Evolutionary conservation across 2,329 filamentous ascomycete species (phyloP).

Genomic region (Nigrospora sphaerica): DNA sequence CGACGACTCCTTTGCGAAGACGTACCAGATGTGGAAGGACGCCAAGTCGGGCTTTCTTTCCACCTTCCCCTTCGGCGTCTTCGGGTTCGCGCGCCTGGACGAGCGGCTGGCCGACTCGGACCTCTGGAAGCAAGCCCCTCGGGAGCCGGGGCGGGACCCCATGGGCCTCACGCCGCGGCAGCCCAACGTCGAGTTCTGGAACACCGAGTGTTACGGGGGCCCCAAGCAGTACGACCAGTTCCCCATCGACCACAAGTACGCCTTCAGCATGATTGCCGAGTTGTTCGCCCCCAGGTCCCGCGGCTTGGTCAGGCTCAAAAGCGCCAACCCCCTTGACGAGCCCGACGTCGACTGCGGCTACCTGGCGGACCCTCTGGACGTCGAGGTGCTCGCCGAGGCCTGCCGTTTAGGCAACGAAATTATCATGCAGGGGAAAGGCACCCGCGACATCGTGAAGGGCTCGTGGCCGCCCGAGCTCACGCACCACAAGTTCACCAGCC

Average conservation of each 20-base stretch:
- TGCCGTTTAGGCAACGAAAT: constrained; percentile 55
- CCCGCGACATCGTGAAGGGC: constrained; percentile 51
- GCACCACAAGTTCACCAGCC: constrained; percentile 44
- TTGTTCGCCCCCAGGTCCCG: constrained; percentile 51
- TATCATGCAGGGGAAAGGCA: constrained; percentile 48
- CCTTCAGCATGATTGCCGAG: constrained; percentile 51
- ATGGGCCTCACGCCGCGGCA: constrained; percentile 52
- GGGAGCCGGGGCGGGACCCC: constrained; percentile 46
- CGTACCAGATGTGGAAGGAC: constrained; percentile 49
- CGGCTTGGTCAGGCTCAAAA: constrained; percentile 45
- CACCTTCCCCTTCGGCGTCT: constrained; percentile 55
- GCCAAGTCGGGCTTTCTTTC: constrained; percentile 51
- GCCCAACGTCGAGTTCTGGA: constrained; percentile 57
- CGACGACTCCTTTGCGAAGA: constrained; percentile 39
- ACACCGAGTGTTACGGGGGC: constrained; percentile 54
- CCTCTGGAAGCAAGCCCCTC: constrained; percentile 44
- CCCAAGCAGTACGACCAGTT: constrained; percentile 50
- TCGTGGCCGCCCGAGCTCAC: constrained; percentile 46
- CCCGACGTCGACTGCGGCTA: constrained; percentile 54
- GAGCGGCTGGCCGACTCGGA: constrained; percentile 47
- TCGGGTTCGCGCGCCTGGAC: constrained; percentile 55
- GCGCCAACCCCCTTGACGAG: constrained; percentile 38
- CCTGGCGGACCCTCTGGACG: constrained; percentile 47
- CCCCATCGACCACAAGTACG: constrained; percentile 44
- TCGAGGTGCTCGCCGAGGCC: constrained; percentile 52